Evolutionary conservation across 176 grass and related monocot genomes (phyloP).

Genomic region (Carex myosuroides): DNA sequence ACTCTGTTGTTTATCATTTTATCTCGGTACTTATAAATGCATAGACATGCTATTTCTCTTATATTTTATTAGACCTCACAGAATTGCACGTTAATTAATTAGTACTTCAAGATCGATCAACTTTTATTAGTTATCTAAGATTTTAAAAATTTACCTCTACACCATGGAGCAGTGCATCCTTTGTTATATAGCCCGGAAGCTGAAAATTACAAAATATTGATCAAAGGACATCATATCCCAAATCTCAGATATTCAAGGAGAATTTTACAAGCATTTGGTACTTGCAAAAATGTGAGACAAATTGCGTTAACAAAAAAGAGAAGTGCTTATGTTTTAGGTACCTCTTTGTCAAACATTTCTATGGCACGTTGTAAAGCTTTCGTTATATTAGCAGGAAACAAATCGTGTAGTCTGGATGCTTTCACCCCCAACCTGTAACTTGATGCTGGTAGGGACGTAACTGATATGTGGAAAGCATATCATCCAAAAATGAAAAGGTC

Average conservation of each 20-base stretch:
- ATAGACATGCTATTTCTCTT: background rate
- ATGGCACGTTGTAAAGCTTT: slow-evolving; percentile 78
- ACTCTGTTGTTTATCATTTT: too few relatives aligned
- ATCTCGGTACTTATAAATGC: too few relatives aligned
- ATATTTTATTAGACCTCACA: background rate
- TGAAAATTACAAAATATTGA: slow-evolving; percentile 32
- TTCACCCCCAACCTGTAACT: slow-evolving; percentile 84
- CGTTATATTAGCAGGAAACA: slow-evolving; percentile 71
- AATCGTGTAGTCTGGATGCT: slow-evolving; percentile 68
- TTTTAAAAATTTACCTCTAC: slow-evolving; percentile 55
- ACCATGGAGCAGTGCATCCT: slow-evolving; percentile 87
- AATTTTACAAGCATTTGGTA: background rate
- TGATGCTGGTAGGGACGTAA: slow-evolving; percentile 64
- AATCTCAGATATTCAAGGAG: background rate
- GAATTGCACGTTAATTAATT: background rate
- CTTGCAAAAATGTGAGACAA: background rate
- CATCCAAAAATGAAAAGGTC: background rate
- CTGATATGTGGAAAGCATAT: slow-evolving; percentile 34
- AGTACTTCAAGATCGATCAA: background rate
- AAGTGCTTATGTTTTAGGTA: slow-evolving; percentile 24
- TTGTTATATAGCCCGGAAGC: slow-evolving; percentile 78
- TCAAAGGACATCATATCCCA: background rate
- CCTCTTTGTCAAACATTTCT: slow-evolving; percentile 75
- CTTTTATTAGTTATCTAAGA: background rate
- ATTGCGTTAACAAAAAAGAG: background rate